A percentile compares a stretch with the other conserved stretches of the same genome.
Conservation (phyloP, 345 rosid species). For the Eucalyptus regnans region DNA sequence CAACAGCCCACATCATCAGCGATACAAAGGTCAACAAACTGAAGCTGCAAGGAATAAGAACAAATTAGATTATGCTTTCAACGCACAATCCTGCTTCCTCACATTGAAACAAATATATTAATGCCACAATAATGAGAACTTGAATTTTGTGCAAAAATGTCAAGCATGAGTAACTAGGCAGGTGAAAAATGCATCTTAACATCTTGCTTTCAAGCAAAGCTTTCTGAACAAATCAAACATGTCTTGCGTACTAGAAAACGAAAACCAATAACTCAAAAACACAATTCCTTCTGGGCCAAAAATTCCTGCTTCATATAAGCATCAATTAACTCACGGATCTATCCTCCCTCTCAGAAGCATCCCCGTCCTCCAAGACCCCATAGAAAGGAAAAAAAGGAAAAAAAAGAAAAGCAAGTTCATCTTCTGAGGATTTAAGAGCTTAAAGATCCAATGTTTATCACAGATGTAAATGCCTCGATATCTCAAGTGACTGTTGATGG, state of each 20-base stretch:
- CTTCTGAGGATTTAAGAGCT: background rate
- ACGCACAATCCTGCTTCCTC: background rate
- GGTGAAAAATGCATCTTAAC: background rate
- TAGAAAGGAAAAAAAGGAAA: fast-evolving
- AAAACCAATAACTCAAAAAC: background rate
- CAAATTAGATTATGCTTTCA: background rate
- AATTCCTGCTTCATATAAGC: background rate
- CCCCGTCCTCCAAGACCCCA: background rate
- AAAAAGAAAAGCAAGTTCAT: background rate
- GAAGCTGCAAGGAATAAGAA: background rate
- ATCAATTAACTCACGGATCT: background rate
- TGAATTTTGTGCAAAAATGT: background rate
- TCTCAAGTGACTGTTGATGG: background rate
- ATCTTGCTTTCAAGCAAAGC: background rate
- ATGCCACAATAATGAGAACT: background rate
- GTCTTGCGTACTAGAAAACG: background rate
- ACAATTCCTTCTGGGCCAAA: background rate
- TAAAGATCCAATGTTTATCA: background rate
- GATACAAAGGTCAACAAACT: background rate
- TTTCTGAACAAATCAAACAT: background rate
- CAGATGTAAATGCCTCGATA: background rate
- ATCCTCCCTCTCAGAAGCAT: background rate
- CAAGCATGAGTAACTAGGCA: background rate
- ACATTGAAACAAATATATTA: background rate
- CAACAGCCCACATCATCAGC: background rate